These are phyloP conservation scores for Clavispora asparagi DNA, from an alignment of 805 yeast genomes.

Conservation along the genomic window DNA sequence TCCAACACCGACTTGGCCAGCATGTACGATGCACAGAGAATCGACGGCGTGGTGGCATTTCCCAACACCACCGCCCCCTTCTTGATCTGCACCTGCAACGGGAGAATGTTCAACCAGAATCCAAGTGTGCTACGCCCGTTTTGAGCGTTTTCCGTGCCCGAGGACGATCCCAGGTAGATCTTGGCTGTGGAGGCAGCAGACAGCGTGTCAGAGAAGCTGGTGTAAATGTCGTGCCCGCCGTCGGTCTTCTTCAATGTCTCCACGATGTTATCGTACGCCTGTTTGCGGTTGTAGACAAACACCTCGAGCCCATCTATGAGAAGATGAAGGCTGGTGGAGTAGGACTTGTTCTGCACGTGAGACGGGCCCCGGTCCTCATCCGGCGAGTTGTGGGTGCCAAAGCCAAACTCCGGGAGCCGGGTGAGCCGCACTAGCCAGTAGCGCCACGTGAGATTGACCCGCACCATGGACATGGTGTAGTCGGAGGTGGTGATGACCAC, in stretches of 20 bases:
- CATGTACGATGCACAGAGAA: conserved; percentile 58
- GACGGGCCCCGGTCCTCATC: conserved; percentile 9
- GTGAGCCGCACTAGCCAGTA: conserved; percentile 66
- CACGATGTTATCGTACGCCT: conserved; percentile 66
- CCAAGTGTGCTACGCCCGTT: conserved; percentile 1
- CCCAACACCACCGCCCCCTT: conserved; percentile 79
- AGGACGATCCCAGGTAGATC: background rate
- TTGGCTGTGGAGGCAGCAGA: background rate
- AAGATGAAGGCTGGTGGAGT: conserved; percentile 54
- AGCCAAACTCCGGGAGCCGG: conserved; percentile 30
- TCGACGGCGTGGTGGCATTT: conserved; percentile 68
- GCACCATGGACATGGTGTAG: conserved; percentile 63
- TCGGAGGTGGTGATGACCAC: conserved; percentile 69
- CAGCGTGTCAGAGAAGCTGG: background rate
- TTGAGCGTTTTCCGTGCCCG: background rate
- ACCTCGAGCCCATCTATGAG: conserved; percentile 75
- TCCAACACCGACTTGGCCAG: conserved; percentile 56
- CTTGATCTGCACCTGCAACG: conserved; percentile 54
- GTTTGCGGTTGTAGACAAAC: conserved; percentile 74
- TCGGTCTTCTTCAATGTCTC: conserved; percentile 25
- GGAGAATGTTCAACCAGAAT: conserved; percentile 41
- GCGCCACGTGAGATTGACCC: conserved; percentile 81
- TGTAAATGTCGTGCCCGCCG: background rate
- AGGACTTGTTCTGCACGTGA: conserved; percentile 35
- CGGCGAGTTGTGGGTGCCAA: conserved; percentile 9